Evolutionary conservation across 768 basidiomycete genomes (phyloP), one percentile per base, ranked within the genome.

Genomic region (Sistotremastrum suecicum): DNA sequence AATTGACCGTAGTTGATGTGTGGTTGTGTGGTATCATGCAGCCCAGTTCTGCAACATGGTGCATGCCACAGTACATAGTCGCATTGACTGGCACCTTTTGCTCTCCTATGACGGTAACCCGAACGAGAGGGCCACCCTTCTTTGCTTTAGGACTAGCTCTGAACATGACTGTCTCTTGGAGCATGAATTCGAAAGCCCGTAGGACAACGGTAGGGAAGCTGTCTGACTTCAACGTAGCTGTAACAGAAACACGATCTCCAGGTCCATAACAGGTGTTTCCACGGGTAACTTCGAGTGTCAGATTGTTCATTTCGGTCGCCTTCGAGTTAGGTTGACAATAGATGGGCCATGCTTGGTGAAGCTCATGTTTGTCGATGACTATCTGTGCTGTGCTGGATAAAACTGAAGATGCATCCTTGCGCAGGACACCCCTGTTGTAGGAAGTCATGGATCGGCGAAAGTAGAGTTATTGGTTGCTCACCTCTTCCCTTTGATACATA

Each of bases 271-370:
- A 92, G 5, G 81, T 81, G 48, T 76, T 71, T 29, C 69, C 69
- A 35, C 91, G 80, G 30, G 84, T 78, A 12, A 90, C 80, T 39
- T 72, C 76, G 49, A 95, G 74, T 28, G 72, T 78, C 11, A 89
- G 71, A 30, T 79, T 80, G 3, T 87, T 80, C 50, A 79, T 74
- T 2, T 67, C 55, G 11, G 76, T 62, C 10, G 74, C 69, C n/a
- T 85, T 80, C 34, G 70, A 71, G 54, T 89, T 84, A 7, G 74
- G 73, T 57, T 88, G 83, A 42, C 74, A 75, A 57, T 89, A 94
- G 32, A 92, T 73, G 2, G 91, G 90, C 91, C 91, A 95, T 1
- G 86, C 81, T 3, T 89, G 83, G 56, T 94, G 90, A 5, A 92
- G 66, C 52, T 94, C 91, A 56, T 94, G 90, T 61, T 94, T 95